These are phyloP conservation scores for Termitomyces eurrhizus DNA, from an alignment of 768 basidiomycete species.

Conservation along the genomic window DNA sequence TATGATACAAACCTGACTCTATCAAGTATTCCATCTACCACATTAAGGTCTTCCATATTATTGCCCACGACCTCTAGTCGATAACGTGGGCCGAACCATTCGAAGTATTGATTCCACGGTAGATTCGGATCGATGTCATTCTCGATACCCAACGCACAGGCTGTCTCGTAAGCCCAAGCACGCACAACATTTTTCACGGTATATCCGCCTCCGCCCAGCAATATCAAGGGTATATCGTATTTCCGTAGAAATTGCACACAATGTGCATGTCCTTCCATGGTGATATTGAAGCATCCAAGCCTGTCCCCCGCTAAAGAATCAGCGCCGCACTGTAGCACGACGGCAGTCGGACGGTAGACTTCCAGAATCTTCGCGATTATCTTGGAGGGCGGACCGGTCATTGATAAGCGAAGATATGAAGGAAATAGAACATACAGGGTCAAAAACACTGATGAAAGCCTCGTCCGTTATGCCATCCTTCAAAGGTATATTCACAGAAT, in stretches of 20 bases:
- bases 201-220: constrained; percentile 95
- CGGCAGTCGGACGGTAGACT: constrained; percentile 80
- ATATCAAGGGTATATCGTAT: constrained; percentile 81
- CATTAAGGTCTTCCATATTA: constrained; percentile 94
- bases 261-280: constrained; percentile 92
- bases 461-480: constrained; percentile 95
- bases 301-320: constrained; percentile 96
- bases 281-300: constrained; percentile 92
- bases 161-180: constrained; percentile 96
- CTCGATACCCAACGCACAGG: constrained; percentile 87
- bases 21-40: constrained; percentile 75
- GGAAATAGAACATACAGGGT: constrained; percentile 59
- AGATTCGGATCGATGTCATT: constrained; percentile 72
- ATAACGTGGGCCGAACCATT: constrained; percentile 97
- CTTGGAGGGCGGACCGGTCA: constrained; percentile 30
- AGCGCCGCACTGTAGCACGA: constrained; percentile 93
- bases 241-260: constrained; percentile 85
- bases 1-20: constrained; percentile 61
- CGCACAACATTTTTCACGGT: constrained; percentile 95
- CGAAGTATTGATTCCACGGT: constrained; percentile 88
- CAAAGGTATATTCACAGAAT: constrained; percentile 89
- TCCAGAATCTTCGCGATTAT: constrained; percentile 83
- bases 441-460: constrained; percentile 82
- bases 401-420: not conserved
- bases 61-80: constrained; percentile 86